Evolutionary conservation across 768 basidiomycete genomes (phyloP), one percentile per base, ranked within the genome.

Genomic region (Kwoniella dendrophila): DNA sequence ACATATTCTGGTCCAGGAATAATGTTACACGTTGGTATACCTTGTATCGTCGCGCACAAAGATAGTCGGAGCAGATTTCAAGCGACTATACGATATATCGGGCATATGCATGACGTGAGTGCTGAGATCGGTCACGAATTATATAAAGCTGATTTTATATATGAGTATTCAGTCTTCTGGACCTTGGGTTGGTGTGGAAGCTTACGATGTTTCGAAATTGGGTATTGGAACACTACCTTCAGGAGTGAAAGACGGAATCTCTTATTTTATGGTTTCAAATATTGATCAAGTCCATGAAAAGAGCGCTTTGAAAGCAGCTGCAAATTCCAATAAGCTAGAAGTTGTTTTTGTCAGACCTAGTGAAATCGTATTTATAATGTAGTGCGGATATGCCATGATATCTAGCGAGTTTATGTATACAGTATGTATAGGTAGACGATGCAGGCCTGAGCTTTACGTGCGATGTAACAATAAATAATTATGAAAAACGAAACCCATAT

Each of bases 161-260:
- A 3, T 36, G 10, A 12, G 20, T 30, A 45, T 22, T 10, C 41
- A 73, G 72, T 59, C 67, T 27, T 24, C 32, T n/a, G 77, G 75
- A 8, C 67, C 73, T 20, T 78, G 75, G 75, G 64, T 78, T 2
- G 77, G 77, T 11, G 52, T 78, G 3, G 75, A 78, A 55, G 59
- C 70, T 16, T 63, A 71, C 20, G 68, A 68, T 36, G 36, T 63
- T 16, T 56, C 58, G 2, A 56, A 68, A 38, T 61, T 60, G 36
- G 72, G 62, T 27, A 38, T 75, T 27, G 41, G 51, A 8, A 68
- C 66, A 18, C 27, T 69, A 0, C 52, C 52, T 14, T n/a, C 48
- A 11, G 75, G 75, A 26, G 53, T 52, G 6, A 54, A 65, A 48
- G 65, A 64, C 22, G 73, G 73, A 2, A 52, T 68, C 8, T 69